Base-by-base conservation (phyloP, 2,329 filamentous ascomycete species). In the Lasiodiplodia sp. region DNA sequence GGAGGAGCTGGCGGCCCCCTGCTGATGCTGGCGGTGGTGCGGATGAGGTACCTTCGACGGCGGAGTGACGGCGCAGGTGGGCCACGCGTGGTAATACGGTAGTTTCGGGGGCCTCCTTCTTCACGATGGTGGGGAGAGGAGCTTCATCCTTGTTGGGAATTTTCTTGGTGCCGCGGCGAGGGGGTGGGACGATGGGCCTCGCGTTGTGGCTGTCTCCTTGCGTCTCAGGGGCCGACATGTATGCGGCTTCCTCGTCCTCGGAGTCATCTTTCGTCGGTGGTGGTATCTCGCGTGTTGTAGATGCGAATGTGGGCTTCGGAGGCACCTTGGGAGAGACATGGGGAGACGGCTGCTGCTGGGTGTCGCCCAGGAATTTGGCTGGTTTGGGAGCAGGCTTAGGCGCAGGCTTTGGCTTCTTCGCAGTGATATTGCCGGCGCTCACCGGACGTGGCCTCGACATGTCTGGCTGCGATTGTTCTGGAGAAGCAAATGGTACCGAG, bases 181-280 rank as follows among this genome's bases (percentile, higher is more conserved):
- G 78, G n/a, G 79, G 78, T 51, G 79, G 78, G 3, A 79, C 56
- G 16, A 52, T 68, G 21, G 78, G 78, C 65, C 77, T 80, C 23
- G 66, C 56, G 28, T 34, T 34, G 2, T 74, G 78, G 38, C 74
- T 71, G 25, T 74, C 73, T 7, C 75, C 75, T 67, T 78, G 75
- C 18, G 75, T 74, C 67, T 79, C 78, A 31, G 72, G 75, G 2
- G 79, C 78, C 28, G 78, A 79, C 44, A 75, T 75, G 68, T 78
- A 79, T 0, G 52, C 53, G 10, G 58, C 66, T 14, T 64, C 57
- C 2, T 74, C 73, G 2, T 74, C 73, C 3, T 70, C 71, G 10
- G 56, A 62, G 21, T 67, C 65, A 4, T 57, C 55, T 21, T 51
- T 58, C 7, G 40, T 28, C 12, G 53, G 25, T 2, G 53, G 44